Evolutionary conservation across 1,284 basidiomycete genomes (phyloP).

Genomic region (Rhodotorula sp.): DNA sequence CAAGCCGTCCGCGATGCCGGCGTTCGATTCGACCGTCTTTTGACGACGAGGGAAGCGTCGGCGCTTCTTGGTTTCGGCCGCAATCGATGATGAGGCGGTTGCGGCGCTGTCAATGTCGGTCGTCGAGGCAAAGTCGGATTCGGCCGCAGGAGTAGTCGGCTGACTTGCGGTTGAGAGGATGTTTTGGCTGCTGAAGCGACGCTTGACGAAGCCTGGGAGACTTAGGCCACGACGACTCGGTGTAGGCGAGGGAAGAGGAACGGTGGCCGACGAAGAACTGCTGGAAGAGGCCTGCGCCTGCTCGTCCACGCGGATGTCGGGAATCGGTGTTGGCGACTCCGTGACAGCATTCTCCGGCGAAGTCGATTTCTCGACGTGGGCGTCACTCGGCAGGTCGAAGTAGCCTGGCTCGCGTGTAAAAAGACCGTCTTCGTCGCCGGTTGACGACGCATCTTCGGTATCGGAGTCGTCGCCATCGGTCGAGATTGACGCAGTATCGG

Average conservation of each 20-base stretch:
- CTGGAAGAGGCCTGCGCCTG: background rate
- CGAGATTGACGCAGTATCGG: conserved; percentile 56
- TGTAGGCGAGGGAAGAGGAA: background rate
- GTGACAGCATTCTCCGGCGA: background rate
- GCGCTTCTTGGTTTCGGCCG: background rate
- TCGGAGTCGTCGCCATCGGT: conserved; percentile 7
- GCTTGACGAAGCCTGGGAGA: conserved; percentile 35
- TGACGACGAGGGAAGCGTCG: conserved; percentile 16
- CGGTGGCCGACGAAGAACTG: background rate
- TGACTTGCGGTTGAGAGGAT: background rate
- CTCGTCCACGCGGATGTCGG: conserved; percentile 24
- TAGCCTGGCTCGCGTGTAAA: too few relatives aligned
- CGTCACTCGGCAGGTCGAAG: background rate
- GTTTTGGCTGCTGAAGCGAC: conserved; percentile 17
- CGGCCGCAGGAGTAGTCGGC: conserved; percentile 3
- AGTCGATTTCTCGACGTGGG: background rate
- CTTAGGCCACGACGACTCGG: conserved; percentile 20
- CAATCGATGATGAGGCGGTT: background rate
- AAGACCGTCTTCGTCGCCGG: too few relatives aligned
- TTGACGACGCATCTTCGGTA: background rate
- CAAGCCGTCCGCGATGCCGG: background rate
- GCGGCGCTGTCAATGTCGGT: conserved; percentile 13
- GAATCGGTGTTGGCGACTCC: background rate
- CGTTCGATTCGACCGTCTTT: background rate
- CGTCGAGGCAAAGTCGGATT: conserved; percentile 3